phyloP scores from a whole-genome alignment of 1,284 basidiomycete species.

The Ustilago xerochloae region DNA sequence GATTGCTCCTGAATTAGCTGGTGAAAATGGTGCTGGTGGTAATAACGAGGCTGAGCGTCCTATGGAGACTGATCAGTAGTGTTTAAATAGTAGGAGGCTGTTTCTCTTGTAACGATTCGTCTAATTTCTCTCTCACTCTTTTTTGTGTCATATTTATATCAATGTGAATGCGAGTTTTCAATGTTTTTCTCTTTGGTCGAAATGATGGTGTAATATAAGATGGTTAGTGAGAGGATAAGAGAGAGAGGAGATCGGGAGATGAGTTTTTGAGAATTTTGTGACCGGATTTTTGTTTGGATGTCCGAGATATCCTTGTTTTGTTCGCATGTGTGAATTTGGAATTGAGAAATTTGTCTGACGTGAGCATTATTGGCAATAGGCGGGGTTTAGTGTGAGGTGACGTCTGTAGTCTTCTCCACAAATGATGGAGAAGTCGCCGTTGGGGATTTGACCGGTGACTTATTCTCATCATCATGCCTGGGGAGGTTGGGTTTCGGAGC shows the following conservation, averaged over 20 bases:
- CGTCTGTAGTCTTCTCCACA: no score
- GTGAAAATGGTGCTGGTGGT: neutral
- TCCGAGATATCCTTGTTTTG: slow-evolving; percentile 1
- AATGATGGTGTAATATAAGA: neutral
- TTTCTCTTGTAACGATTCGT: neutral
- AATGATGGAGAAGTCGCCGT: no score
- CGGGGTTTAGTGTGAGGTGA: neutral
- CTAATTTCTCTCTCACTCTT: neutral
- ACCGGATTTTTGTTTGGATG: neutral
- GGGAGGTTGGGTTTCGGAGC: no score
- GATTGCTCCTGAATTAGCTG: slow-evolving; percentile 15
- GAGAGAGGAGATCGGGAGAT: neutral
- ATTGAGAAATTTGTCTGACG: neutral
- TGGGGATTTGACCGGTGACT: no score
- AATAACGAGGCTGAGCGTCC: slow-evolving; percentile 9
- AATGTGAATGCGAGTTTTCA: no score
- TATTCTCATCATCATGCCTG: no score
- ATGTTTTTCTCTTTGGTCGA: neutral
- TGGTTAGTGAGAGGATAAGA: neutral
- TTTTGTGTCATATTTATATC: neutral
- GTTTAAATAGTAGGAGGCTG: no score
- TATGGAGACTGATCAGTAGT: slow-evolving; percentile 21
- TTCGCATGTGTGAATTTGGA: neutral
- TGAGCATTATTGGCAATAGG: no score
- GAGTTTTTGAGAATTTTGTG: neutral